These are phyloP conservation scores for Orbilia blumenaviensis DNA, from an alignment of 2,329 filamentous ascomycete species.

Conservation along the genomic window DNA sequence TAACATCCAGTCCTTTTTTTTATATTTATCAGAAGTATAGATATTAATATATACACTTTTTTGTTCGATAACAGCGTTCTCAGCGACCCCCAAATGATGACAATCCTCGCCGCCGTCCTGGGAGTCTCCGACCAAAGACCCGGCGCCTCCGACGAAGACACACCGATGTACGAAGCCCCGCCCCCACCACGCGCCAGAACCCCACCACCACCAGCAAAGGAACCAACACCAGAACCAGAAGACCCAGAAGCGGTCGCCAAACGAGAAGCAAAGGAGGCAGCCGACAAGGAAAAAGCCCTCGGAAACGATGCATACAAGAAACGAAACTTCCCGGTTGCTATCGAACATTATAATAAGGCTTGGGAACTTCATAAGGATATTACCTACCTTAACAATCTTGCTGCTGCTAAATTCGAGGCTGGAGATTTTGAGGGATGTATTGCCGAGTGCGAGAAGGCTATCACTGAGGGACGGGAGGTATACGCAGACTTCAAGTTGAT, in stretches of 20 bases:
- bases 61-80: conserved; percentile 69
- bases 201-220: conserved; percentile 69
- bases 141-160: conserved; percentile 57
- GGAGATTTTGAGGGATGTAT: conserved; percentile 90
- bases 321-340: conserved; percentile 92
- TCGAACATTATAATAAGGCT: conserved; percentile 91
- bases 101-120: conserved; percentile 91
- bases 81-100: conserved; percentile 87
- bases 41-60: not conserved
- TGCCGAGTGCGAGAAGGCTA: conserved; percentile 83
- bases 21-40: conserved; percentile 57
- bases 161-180: conserved; percentile 59
- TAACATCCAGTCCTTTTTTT: not conserved
- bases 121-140: conserved; percentile 86
- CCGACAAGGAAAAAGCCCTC: conserved; percentile 91
- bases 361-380: conserved; percentile 97
- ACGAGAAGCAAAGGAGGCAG: conserved; percentile 89
- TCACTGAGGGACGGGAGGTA: conserved; percentile 87
- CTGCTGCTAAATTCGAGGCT: conserved; percentile 94
- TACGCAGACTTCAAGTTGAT: conserved; percentile 98
- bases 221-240: conserved; percentile 72
- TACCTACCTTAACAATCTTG: conserved; percentile 95
- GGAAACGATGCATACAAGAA: conserved; percentile 99
- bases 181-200: conserved; percentile 68
- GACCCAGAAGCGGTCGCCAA: conserved; percentile 86